phyloP scores from a whole-genome alignment of 2,329 filamentous ascomycete genomes.

The Colletotrichum tropicicola region DNA sequence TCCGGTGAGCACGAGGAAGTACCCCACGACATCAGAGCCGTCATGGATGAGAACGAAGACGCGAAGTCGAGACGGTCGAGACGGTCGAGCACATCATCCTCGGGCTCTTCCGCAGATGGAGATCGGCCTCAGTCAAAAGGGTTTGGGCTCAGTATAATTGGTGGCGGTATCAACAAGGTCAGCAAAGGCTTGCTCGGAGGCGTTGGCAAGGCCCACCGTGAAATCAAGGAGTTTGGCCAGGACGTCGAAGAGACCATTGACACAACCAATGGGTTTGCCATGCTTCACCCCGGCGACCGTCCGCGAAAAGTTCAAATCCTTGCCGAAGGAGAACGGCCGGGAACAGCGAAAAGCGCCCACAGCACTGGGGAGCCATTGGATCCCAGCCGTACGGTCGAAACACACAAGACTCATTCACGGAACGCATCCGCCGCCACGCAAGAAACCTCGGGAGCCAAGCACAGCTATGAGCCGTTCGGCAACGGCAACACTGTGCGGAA shows the following conservation, averaged over 20 bases:
- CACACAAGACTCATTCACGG: constrained; percentile 45
- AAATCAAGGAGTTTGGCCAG: constrained; percentile 56
- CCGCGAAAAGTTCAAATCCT: constrained; percentile 41
- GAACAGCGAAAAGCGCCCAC: constrained; percentile 1
- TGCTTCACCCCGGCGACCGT: constrained; percentile 35
- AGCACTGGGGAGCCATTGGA: constrained; percentile 5
- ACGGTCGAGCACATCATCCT: constrained; percentile 21
- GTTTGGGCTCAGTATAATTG: constrained; percentile 42
- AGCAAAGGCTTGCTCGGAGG: constrained; percentile 41
- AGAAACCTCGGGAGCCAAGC: constrained; percentile 44
- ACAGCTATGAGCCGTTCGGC: constrained; percentile 40
- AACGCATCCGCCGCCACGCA: constrained; percentile 49
- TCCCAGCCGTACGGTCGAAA: constrained; percentile 40
- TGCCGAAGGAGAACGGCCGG: constrained; percentile 41
- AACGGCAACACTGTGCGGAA: constrained; percentile 63
- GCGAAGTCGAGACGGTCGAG: constrained; percentile 13
- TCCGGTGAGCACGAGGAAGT: constrained; percentile 62
- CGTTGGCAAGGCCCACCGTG: constrained; percentile 53
- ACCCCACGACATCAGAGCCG: constrained; percentile 59
- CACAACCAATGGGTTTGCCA: constrained; percentile 62
- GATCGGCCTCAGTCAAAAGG: constrained; percentile 10
- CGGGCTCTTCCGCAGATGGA: constrained; percentile 34
- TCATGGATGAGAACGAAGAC: constrained; percentile 49
- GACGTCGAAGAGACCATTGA: constrained; percentile 62
- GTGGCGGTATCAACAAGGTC: constrained; percentile 58